Conservation (phyloP, 257 asterid species). For the Leptodermis oblonga region DNA sequence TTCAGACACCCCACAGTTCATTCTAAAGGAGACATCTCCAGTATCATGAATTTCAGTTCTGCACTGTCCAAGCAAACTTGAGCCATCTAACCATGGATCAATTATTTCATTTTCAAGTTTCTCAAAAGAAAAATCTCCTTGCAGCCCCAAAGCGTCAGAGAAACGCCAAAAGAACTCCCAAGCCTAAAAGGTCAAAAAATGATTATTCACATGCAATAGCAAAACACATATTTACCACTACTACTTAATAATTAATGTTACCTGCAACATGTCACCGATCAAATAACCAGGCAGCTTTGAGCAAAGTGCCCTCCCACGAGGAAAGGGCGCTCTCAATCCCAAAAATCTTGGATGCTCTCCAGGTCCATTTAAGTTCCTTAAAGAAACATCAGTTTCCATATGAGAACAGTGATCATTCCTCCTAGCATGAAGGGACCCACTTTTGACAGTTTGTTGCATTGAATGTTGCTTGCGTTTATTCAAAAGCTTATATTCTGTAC, state of each 20-base stretch:
- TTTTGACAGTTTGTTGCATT: conserved; percentile 54
- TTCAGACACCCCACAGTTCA: conserved; percentile 32
- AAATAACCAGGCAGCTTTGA: conserved; percentile 68
- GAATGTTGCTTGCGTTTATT: conserved; percentile 46
- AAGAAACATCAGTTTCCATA: conserved; percentile 27
- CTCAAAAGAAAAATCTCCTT: conserved; percentile 56
- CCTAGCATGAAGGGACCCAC: conserved; percentile 71
- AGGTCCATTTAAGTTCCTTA: conserved; percentile 36
- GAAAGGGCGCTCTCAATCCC: conserved; percentile 55
- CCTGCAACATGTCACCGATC: conserved; percentile 91
- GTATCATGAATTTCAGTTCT: conserved; percentile 28
- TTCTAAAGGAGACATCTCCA: conserved; percentile 30
- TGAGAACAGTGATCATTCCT: conserved; percentile 33
- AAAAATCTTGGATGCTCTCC: conserved; percentile 31
- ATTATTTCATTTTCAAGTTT: conserved; percentile 75
- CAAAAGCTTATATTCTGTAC: conserved; percentile 56
- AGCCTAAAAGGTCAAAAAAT: conserved; percentile 46
- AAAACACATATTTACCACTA: conserved; percentile 7
- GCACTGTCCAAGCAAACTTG: conserved; percentile 30
- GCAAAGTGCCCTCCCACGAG: conserved; percentile 63
- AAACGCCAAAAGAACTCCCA: conserved; percentile 86
- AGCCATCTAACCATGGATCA: conserved; percentile 61
- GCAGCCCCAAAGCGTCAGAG: conserved; percentile 68
- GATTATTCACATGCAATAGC: conserved; percentile 21
- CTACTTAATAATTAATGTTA: conserved; percentile 21